These are phyloP conservation scores for Dendrocalamus latiflorus DNA, from an alignment of 202 grass and related monocot genomes.

Conservation along the genomic window DNA sequence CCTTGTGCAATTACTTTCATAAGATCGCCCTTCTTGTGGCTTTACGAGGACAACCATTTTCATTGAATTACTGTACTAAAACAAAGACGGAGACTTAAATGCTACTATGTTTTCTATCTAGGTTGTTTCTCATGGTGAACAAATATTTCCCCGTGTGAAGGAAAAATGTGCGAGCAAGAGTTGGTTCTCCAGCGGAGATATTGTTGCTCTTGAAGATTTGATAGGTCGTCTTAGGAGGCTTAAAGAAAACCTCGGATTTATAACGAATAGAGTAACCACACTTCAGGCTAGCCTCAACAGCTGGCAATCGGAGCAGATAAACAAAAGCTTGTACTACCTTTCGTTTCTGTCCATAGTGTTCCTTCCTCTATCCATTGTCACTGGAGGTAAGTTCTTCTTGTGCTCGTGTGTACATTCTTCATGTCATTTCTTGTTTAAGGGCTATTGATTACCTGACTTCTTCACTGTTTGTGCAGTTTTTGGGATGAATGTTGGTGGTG, in stretches of 20 bases:
- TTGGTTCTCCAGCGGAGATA: constrained; percentile 70
- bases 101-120: constrained; percentile 10
- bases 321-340: constrained; percentile 89
- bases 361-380: constrained; percentile 92
- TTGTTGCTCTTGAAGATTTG: constrained; percentile 71
- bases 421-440: background rate
- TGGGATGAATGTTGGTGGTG: constrained; percentile 95
- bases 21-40: background rate
- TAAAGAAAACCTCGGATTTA: constrained; percentile 90
- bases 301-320: constrained; percentile 97
- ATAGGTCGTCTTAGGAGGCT: constrained; percentile 85
- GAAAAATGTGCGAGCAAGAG: constrained; percentile 80
- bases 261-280: constrained; percentile 78
- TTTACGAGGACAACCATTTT: background rate
- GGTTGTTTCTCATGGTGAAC: constrained; percentile 93
- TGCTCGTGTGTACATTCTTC: background rate
- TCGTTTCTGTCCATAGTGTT: constrained; percentile 94
- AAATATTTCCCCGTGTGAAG: constrained; percentile 92
- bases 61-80: background rate
- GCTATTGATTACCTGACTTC: background rate
- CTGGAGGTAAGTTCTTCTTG: constrained; percentile 48
- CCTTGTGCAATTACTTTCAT: background rate
- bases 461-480: constrained; percentile 47
- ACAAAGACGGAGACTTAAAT: background rate
- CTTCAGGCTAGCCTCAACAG: constrained; percentile 95